Evolutionary conservation across 179 eudicot species (phyloP).

Genomic region (Pouteria campechiana): DNA sequence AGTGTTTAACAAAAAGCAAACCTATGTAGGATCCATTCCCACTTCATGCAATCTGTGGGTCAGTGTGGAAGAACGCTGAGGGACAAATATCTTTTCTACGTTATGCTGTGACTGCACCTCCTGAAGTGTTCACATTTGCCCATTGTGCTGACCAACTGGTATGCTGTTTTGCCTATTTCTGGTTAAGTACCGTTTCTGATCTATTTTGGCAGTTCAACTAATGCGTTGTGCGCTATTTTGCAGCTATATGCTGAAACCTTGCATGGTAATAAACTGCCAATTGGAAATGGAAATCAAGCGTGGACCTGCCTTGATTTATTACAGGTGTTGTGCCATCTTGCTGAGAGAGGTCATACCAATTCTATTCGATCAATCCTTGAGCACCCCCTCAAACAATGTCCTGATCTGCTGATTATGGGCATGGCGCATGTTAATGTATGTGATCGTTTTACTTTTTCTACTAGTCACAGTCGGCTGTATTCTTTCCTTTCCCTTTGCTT

Average conservation of each 20-base stretch:
- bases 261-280: slow-evolving; percentile 45
- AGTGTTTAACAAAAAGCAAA: neutral
- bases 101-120: slow-evolving; percentile 62
- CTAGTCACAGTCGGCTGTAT: too few species aligned
- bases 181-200: neutral
- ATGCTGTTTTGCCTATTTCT: slow-evolving; percentile 7
- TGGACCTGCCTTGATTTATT: slow-evolving; percentile 85
- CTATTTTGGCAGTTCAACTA: neutral
- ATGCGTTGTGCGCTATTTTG: too few species aligned
- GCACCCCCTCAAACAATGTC: slow-evolving; percentile 61
- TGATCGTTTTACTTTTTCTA: too few species aligned
- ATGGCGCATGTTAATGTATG: slow-evolving; percentile 85
- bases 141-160: slow-evolving; percentile 74
- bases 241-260: slow-evolving; percentile 60
- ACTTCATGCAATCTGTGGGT: slow-evolving; percentile 62
- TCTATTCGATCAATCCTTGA: slow-evolving; percentile 62
- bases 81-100: slow-evolving; percentile 85
- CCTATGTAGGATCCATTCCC: slow-evolving; percentile 68
- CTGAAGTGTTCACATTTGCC: slow-evolving; percentile 72
- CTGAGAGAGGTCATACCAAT: slow-evolving; percentile 81
- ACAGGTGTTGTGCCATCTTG: slow-evolving; percentile 76
- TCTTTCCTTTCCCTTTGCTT: neutral
- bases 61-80: slow-evolving; percentile 77
- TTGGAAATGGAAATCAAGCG: slow-evolving; percentile 52
- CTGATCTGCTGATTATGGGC: slow-evolving; percentile 84